A percentile compares a stretch with the other conserved stretches of the same genome.
phyloP scores from a whole-genome alignment of 139 green algal genomes.

The Chlorokybus atmophyticus region DNA sequence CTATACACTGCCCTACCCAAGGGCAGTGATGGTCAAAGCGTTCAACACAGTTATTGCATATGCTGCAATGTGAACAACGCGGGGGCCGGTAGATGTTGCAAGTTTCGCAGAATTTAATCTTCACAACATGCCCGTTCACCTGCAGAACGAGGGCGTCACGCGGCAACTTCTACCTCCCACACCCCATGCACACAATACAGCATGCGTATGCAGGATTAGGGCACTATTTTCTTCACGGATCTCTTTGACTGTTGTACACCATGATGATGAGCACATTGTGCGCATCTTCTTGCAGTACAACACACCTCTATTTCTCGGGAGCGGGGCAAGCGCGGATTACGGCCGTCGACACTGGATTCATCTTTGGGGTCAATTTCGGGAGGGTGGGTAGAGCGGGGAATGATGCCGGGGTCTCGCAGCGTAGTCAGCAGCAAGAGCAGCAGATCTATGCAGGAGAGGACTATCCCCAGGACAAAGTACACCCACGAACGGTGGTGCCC shows the following conservation, averaged over 20 bases:
- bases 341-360: conserved; percentile 30
- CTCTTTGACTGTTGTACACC: neutral
- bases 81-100: conserved; percentile 87
- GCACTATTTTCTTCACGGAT: too few species aligned
- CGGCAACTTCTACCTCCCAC: conserved; percentile 16
- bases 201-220: neutral
- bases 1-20: conserved; percentile 71
- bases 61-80: conserved; percentile 80
- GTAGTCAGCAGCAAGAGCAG: conserved; percentile 47
- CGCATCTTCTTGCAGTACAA: neutral
- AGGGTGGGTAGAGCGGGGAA: conserved; percentile 46
- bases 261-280: neutral
- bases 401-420: conserved; percentile 75
- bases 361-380: conserved; percentile 40
- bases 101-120: conserved; percentile 59
- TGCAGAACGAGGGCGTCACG: conserved; percentile 6
- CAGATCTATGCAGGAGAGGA: conserved; percentile 10
- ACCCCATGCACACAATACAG: conserved; percentile 17
- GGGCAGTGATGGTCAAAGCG: conserved; percentile 98
- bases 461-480: conserved; percentile 4
- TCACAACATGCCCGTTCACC: conserved; percentile 32
- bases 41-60: conserved; percentile 97
- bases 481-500: conserved; percentile 7
- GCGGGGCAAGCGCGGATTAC: neutral
- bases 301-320: too few species aligned